Conservation (phyloP, 2,329 filamentous ascomycete species). For the Colletotrichum simmondsii region DNA sequence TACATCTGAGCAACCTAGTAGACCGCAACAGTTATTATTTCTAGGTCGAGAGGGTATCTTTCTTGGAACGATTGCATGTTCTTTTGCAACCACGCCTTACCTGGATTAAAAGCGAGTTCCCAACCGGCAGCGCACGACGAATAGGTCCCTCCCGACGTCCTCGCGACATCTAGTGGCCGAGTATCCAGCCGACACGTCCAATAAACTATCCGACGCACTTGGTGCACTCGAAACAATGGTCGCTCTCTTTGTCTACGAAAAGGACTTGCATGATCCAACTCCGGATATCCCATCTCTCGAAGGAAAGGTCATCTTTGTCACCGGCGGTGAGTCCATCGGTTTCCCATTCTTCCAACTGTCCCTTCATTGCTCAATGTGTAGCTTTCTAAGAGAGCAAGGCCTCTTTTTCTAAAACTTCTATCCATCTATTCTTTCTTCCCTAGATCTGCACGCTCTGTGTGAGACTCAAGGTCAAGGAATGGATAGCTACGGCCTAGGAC, state of each 20-base stretch:
- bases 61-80: neutral
- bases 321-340: conserved; percentile 52
- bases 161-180: neutral
- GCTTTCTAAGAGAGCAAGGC: neutral
- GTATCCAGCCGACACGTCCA: neutral
- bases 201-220: accelerated
- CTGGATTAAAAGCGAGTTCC: neutral
- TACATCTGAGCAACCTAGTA: neutral
- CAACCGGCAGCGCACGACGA: neutral
- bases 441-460: neutral
- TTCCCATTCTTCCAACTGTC: neutral
- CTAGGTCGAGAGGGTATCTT: neutral
- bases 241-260: conserved; percentile 13
- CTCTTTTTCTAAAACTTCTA: neutral
- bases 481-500: neutral
- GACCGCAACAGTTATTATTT: neutral
- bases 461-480: neutral
- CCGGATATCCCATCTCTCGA: conserved; percentile 51
- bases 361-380: neutral
- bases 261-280: conserved; percentile 18
- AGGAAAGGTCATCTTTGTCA: conserved; percentile 62
- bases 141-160: neutral
- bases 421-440: neutral
- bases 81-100: neutral
- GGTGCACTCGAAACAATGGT: neutral